Evolutionary conservation across 2,329 filamentous ascomycete genomes (phyloP).

Genomic region (Cadophora luteo-olivacea): DNA sequence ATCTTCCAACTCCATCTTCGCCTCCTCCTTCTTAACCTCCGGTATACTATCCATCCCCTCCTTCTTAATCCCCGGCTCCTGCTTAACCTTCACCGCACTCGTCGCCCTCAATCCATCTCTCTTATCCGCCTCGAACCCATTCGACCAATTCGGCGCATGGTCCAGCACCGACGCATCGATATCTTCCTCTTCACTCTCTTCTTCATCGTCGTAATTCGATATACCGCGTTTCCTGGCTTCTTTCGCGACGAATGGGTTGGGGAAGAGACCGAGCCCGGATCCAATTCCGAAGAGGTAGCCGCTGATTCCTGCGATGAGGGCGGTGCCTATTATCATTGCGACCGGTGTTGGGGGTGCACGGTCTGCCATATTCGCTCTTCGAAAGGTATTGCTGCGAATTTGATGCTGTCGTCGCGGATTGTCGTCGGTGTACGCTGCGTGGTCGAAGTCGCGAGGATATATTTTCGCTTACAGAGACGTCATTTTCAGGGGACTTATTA

Average conservation of each 20-base stretch:
- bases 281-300: constrained; percentile 84
- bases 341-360: constrained; percentile 38
- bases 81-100: constrained; percentile 46
- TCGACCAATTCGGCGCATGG: constrained; percentile 72
- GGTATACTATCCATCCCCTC: constrained; percentile 50
- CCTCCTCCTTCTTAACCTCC: constrained; percentile 51
- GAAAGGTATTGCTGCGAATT: not conserved
- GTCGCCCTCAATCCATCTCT: constrained; percentile 58
- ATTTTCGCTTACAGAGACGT: constrained; percentile 9
- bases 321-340: constrained; percentile 73
- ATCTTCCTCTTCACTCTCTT: constrained; percentile 74
- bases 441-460: not conserved
- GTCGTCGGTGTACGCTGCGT: constrained; percentile 1
- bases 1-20: constrained; percentile 40
- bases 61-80: constrained; percentile 48
- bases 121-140: constrained; percentile 64
- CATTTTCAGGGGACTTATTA: not conserved
- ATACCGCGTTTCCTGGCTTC: constrained; percentile 51
- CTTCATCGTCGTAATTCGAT: constrained; percentile 63
- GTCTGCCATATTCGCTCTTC: constrained; percentile 38
- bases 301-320: constrained; percentile 73
- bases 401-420: constrained; percentile 1
- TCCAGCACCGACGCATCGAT: constrained; percentile 64
- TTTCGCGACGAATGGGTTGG: constrained; percentile 50
- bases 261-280: constrained; percentile 75